Base-by-base conservation (phyloP, 257 asterid genomes). In the Agastache rugosa region DNA sequence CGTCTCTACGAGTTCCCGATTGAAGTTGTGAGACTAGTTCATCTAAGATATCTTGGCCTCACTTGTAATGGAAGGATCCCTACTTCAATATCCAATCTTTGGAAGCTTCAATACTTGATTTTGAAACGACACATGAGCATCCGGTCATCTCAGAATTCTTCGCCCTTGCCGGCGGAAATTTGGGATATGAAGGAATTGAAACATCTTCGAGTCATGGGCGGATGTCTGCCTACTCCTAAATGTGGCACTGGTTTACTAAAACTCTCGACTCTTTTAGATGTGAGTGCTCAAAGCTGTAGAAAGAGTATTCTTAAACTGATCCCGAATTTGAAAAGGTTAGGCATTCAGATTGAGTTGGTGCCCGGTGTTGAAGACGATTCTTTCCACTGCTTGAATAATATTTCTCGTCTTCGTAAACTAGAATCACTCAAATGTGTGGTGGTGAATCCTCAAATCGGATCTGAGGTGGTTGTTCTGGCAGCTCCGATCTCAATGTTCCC, bases 391-490 rank as follows among this genome's bases (percentile, higher is more conserved):
- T 31, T 31, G 37, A 31, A 31, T 5, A 31, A 31, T 31, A 31
- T 31, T 5, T 31, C 37, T 31, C 37, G 4, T 31, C 47, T 67
- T 39, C 10, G 8, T 15, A 0, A 5, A 8, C 61, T 67, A 10
- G 44, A 67, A 27, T 25, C 59, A 8, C 60, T 67, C 11, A 48
- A 27, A 67, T 67, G 59, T 67, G 42, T 45, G 23, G 39, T 67
- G 61, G 61, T 54, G 31, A 54, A 54, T 54, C 61, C 61, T 23
- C 31, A 54, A 1, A 20, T 54, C 20, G 1, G 8, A 15, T 20
- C 17, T 8, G 9, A 31, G 35, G 35, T 31, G 0, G 35, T 31
- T 31, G 6, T 6, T 31, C 35, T 6, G 0, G 4, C 34, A 4
- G 34, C 34, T 4, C 44, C 19, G 17, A 8, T 31, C 37, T 31